Conservation (phyloP, 441 rosid genomes). For the Corymbia citriodora region DNA sequence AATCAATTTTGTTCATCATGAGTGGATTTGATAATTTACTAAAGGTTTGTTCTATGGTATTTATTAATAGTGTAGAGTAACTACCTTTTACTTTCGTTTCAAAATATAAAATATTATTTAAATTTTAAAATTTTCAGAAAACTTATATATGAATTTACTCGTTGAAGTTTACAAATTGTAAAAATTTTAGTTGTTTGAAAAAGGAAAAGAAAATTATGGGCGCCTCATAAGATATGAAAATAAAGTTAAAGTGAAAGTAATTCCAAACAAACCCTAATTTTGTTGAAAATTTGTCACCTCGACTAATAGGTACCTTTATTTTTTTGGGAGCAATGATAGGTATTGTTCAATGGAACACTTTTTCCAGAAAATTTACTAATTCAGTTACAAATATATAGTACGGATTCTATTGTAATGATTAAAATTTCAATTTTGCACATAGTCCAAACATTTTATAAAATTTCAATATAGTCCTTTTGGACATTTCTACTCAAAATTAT, state of each 20-base stretch:
- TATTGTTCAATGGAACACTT: too few relatives aligned
- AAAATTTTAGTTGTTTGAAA: background rate
- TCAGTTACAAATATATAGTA: too few relatives aligned
- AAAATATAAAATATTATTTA: too few relatives aligned
- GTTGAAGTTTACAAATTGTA: background rate
- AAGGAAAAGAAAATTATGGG: too few relatives aligned
- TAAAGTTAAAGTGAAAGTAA: background rate
- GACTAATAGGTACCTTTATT: background rate
- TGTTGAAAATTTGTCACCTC: too few relatives aligned
- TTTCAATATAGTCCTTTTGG: rapidly evolving
- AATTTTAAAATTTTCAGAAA: too few relatives aligned
- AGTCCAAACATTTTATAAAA: rapidly evolving
- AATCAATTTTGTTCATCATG: background rate
- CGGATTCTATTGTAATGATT: rapidly evolving
- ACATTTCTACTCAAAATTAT: background rate
- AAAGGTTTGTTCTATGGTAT: background rate
- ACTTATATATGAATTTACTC: background rate
- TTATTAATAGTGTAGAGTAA: too few relatives aligned
- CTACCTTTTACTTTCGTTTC: background rate
- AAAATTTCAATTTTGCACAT: too few relatives aligned
- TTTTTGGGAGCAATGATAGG: too few relatives aligned
- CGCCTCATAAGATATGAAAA: background rate
- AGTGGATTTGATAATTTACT: background rate
- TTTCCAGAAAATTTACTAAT: too few relatives aligned
- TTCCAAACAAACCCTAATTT: too few relatives aligned